A percentile compares a stretch with the other conserved stretches of the same genome.
These are phyloP conservation scores for Fusarium succisae DNA, from an alignment of 2,329 filamentous ascomycete genomes.

Conservation along the genomic window DNA sequence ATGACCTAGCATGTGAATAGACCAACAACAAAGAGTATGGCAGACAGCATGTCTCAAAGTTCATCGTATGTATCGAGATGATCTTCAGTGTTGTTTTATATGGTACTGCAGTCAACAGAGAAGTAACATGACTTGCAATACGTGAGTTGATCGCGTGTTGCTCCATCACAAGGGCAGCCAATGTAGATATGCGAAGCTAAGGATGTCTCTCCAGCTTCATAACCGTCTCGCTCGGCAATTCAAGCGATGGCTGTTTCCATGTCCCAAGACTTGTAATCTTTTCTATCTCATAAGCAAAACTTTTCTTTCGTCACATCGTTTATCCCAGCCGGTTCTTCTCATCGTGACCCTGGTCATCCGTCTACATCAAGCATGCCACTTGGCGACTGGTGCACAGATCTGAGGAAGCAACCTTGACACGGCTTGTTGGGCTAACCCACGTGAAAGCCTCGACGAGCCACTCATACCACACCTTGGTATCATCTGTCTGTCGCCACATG, in stretches of 20 bases:
- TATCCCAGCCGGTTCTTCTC: not conserved
- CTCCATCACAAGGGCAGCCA: not conserved
- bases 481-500: constrained; percentile 97
- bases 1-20: not conserved
- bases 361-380: constrained; percentile 75
- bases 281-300: constrained; percentile 16
- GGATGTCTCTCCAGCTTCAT: not conserved
- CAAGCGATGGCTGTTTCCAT: not conserved
- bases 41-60: not conserved
- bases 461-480: constrained; percentile 97
- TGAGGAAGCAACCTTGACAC: constrained; percentile 72
- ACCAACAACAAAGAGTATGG: not conserved
- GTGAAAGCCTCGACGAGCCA: constrained; percentile 91
- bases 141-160: not conserved
- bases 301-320: constrained; percentile 28
- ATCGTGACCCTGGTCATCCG: not conserved
- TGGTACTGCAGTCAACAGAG: not conserved
- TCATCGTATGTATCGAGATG: not conserved
- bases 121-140: not conserved
- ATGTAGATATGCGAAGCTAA: not conserved
- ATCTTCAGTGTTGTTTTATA: not conserved
- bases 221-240: constrained; percentile 18
- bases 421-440: constrained; percentile 66
- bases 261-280: not conserved
- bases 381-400: constrained; percentile 75